Evolutionary conservation across 148 eudicot genomes (phyloP), one percentile per base, ranked within the genome.

Genomic region (Silene latifolia): DNA sequence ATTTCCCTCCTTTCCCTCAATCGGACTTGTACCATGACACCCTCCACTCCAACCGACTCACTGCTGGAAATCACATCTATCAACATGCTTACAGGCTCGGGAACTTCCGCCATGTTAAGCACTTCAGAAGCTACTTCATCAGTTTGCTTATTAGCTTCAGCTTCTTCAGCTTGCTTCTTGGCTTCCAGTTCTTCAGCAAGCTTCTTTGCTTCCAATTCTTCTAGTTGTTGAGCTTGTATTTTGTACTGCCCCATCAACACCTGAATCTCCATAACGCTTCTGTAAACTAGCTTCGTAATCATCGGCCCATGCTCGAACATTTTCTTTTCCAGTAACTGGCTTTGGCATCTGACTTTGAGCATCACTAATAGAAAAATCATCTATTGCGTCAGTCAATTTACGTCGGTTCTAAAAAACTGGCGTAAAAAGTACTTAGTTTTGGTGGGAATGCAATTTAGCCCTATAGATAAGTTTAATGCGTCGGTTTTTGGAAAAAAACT

Each of bases 261-360:
- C 59, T 87, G 85, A 51, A 85, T 68, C 89, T 69, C 97, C 99
- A 58, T 88, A 96, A 19, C 89, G 87, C 69, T 85, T 92, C 85
- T 96, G 99, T 44, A 90, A 76, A 80, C 78, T 85, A 56, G 77
- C 88, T 79, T 96, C 99, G n/a, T n/a, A n/a, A n/a, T n/a, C n/a
- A n/a, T n/a, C n/a, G n/a, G n/a, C n/a, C n/a, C n/a, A n/a, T n/a
- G n/a, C n/a, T n/a, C n/a, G n/a, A n/a, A n/a, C n/a, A n/a, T n/a
- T n/a, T n/a, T n/a, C n/a, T n/a, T n/a, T n/a, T n/a, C n/a, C n/a
- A n/a, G n/a, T n/a, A n/a, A n/a, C n/a, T n/a, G n/a, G n/a, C n/a
- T n/a, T n/a, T n/a, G n/a, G n/a, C n/a, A n/a, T n/a, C n/a, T n/a
- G n/a, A n/a, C n/a, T n/a, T n/a, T n/a, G n/a, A n/a, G n/a, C n/a